These are phyloP conservation scores for Flaveria robusta DNA, from an alignment of 129 eudicot species.

Conservation along the genomic window DNA sequence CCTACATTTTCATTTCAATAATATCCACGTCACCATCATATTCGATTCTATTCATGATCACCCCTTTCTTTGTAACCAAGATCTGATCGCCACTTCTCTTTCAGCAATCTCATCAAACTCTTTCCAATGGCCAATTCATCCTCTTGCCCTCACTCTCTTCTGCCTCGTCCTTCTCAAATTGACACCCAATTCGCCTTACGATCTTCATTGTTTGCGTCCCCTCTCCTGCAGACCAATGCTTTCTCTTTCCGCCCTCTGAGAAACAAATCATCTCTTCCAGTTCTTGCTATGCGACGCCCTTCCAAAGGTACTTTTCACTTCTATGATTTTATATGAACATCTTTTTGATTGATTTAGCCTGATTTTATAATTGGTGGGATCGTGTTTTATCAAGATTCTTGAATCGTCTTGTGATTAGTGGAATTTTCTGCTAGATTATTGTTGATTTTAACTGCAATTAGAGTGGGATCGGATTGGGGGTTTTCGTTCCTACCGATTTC, in stretches of 20 bases:
- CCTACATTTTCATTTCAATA: not conserved
- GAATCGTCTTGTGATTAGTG: not conserved
- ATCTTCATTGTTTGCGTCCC: constrained; percentile 21
- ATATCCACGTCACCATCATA: constrained; percentile 30
- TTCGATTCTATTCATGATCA: not conserved
- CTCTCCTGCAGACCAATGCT: constrained; percentile 2
- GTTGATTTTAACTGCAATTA: constrained; percentile 8
- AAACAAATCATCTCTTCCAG: constrained; percentile 6
- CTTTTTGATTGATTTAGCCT: constrained; percentile 6
- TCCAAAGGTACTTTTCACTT: constrained; percentile 31
- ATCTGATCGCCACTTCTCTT: not conserved
- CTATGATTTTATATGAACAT: not conserved
- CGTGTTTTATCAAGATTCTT: not conserved
- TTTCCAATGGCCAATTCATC: constrained; percentile 27
- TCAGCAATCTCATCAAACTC: too few species aligned
- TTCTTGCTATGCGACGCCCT: constrained; percentile 35
- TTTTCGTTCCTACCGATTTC: not conserved
- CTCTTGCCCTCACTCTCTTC: constrained; percentile 13
- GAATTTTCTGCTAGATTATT: too few species aligned
- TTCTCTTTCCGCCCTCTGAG: constrained; percentile 26
- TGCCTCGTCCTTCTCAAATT: not conserved
- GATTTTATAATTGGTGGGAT: not conserved
- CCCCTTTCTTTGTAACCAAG: not conserved
- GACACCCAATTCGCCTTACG: not conserved
- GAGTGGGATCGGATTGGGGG: constrained; percentile 14